Evolutionary conservation across 495 filamentous ascomycete species (phyloP), one percentile per base, ranked within the genome.

Genomic region (Xylaria sp.): DNA sequence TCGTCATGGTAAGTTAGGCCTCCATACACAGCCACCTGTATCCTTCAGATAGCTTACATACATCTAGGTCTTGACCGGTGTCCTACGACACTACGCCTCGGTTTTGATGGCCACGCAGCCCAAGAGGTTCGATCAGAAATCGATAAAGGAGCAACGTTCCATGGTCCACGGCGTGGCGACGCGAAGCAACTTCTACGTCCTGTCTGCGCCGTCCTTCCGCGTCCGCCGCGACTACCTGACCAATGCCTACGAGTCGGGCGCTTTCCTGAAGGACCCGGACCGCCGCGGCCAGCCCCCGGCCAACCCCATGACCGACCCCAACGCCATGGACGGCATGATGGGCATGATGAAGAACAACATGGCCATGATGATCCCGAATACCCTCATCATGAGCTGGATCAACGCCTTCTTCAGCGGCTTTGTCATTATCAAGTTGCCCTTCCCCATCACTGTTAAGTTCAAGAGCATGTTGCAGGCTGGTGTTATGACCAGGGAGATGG

Each of bases 301-400:
- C 62, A 98, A 99, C 81, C 96, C 97, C 24, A 95, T 98, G 93
- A 92, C 91, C 43, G 96, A 99, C 81, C 96, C 96, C n/a, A 92
- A 90, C 61, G 94, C 93, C 61, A 99, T 98, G 97, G 97, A 98
- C 78, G 94, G 93, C 68, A 98, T 98, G 95, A 98, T 98, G 96
- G 95, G 95, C 68, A 97, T 97, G 94, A 93, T 98, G 90, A 99
- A 98, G 89, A 94, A 94, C 63, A 97, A 99, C 77, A 97, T 99
- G 93, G 94, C 95, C 73, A 98, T 97, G 96, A 98, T 99, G 87
- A 93, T 99, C 50, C 97, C 96, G 58, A 97, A 99, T 80, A 98
- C 95, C 5, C 81, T 98, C 80, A 98, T 98, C 73, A 99, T 99
- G 96, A 93, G 96, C 65, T 99, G 96, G 96, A 98, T 99, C 76